Conservation (phyloP, 495 filamentous ascomycete species). For the Penicillium samsonianum region DNA sequence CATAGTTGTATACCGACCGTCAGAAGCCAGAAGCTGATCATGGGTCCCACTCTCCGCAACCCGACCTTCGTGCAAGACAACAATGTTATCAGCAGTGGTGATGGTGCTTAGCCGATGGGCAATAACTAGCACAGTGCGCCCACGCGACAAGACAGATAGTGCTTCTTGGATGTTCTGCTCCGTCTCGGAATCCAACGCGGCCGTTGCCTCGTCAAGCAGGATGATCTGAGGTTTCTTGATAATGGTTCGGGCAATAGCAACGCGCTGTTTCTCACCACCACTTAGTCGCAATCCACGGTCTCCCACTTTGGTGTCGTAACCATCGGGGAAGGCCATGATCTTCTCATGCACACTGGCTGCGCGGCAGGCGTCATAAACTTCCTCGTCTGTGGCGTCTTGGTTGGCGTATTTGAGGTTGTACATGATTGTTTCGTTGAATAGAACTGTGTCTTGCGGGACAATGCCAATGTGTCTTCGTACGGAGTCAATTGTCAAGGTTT, state of each 20-base stretch:
- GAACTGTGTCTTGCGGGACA: constrained; percentile 79
- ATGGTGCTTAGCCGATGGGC: constrained; percentile 81
- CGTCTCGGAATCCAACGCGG: constrained; percentile 47
- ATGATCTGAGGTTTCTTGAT: constrained; percentile 84
- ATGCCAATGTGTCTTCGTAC: constrained; percentile 77
- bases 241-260: constrained; percentile 84
- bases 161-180: constrained; percentile 83
- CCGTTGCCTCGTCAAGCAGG: constrained; percentile 60
- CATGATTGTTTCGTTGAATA: constrained; percentile 88
- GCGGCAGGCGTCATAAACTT: constrained; percentile 71
- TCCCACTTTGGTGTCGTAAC: constrained; percentile 77
- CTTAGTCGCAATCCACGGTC: constrained; percentile 83
- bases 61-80: constrained; percentile 1
- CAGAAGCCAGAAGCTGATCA: constrained; percentile 50
- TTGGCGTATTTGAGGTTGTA: constrained; percentile 86
- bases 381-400: constrained; percentile 69
- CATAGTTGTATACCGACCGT: constrained; percentile 74
- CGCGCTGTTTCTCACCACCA: constrained; percentile 84
- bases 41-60: neutral
- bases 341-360: constrained; percentile 83
- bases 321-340: constrained; percentile 79
- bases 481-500: constrained; percentile 76
- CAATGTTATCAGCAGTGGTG: constrained; percentile 28
- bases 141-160: constrained; percentile 63
- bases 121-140: constrained; percentile 69